Percentiles rank a stretch among this genome's conserved stretches.
These are phyloP conservation scores for Tilletia setariae DNA, from an alignment of 1,284 basidiomycete genomes.

Conservation along the genomic window DNA sequence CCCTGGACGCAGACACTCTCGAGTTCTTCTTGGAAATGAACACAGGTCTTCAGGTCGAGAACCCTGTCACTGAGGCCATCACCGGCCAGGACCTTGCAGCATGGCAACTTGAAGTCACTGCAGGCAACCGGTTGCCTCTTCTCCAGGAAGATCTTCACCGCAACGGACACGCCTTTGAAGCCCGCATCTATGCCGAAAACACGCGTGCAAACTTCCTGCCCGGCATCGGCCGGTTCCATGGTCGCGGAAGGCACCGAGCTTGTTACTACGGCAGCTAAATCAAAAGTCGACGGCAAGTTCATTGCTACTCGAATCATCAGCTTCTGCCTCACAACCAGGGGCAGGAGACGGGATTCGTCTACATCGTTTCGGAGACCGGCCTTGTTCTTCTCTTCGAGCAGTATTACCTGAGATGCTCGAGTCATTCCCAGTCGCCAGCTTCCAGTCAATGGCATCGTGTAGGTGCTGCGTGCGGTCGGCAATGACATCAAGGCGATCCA, in stretches of 20 bases:
- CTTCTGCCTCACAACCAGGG: too few species aligned
- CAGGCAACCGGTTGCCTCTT: conserved; percentile 76
- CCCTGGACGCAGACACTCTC: conserved; percentile 24
- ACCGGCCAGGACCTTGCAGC: conserved; percentile 87
- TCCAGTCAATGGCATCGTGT: too few species aligned
- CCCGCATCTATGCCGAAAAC: conserved; percentile 93
- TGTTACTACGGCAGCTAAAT: too few species aligned
- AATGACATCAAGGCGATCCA: not conserved
- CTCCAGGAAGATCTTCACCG: conserved; percentile 73
- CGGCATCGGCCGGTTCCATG: conserved; percentile 72
- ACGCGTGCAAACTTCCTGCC: conserved; percentile 67
- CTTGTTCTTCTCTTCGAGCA: too few species aligned
- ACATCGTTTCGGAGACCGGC: too few species aligned
- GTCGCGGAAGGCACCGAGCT: conserved; percentile 79
- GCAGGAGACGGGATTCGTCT: too few species aligned
- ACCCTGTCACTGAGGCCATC: conserved; percentile 93
- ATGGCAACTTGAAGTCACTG: conserved; percentile 80
- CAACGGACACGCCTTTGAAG: conserved; percentile 88
- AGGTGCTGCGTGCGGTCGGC: not conserved
- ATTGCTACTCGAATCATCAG: too few species aligned
- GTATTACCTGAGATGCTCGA: too few species aligned
- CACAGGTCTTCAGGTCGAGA: conserved; percentile 73
- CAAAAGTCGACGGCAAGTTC: too few species aligned
- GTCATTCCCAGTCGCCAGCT: too few species aligned
- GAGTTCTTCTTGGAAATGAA: conserved; percentile 62